phyloP scores from a whole-genome alignment of 2,329 filamentous ascomycete species.

The Phyllosticta citrichinensis region DNA sequence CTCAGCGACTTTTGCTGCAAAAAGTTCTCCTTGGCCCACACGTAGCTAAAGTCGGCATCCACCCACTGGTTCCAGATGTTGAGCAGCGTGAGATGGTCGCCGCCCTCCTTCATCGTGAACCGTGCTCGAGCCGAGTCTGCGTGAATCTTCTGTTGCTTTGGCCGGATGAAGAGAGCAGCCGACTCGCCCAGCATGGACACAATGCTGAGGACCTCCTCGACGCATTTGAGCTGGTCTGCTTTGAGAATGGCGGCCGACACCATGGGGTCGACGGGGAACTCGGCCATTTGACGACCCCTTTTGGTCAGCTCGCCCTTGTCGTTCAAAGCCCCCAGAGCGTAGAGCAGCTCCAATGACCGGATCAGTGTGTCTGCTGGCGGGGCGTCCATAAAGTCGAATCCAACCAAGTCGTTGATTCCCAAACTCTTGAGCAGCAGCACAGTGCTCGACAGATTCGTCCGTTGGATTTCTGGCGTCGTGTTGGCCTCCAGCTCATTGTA shows the following conservation, averaged over 20 bases:
- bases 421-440: constrained; percentile 81
- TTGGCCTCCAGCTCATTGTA: constrained; percentile 92
- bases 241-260: constrained; percentile 81
- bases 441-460: constrained; percentile 75
- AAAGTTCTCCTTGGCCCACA: constrained; percentile 91
- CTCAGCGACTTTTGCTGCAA: constrained; percentile 83
- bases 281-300: constrained; percentile 85
- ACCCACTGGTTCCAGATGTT: constrained; percentile 97
- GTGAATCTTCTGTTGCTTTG: constrained; percentile 95
- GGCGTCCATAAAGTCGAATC: constrained; percentile 94
- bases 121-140: constrained; percentile 82
- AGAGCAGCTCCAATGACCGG: constrained; percentile 78
- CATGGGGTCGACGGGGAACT: constrained; percentile 89
- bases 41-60: constrained; percentile 75
- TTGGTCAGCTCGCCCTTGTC: constrained; percentile 83
- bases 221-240: constrained; percentile 81
- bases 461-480: constrained; percentile 85
- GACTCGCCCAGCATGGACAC: constrained; percentile 91
- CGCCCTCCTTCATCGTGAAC: constrained; percentile 83
- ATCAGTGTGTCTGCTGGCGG: constrained; percentile 86
- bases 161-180: constrained; percentile 81
- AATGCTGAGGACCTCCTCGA: constrained; percentile 84
- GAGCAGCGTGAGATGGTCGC: constrained; percentile 78
- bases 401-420: constrained; percentile 82
- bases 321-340: constrained; percentile 81